Base-by-base conservation (phyloP, 2,329 filamentous ascomycete species). In the Boeremia lycopersici region DNA sequence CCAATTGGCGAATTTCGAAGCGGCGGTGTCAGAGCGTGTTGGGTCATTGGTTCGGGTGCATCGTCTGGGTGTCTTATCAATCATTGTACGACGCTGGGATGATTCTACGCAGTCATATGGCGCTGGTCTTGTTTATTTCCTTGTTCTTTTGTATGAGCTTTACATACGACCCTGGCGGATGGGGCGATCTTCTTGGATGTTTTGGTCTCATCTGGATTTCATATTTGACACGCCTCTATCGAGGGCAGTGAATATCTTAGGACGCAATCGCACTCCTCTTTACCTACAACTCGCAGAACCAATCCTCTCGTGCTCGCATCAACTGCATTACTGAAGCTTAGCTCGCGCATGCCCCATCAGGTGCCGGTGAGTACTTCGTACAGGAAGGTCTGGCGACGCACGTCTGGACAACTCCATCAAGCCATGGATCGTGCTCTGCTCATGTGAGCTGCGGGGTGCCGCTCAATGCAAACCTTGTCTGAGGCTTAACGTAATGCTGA, bases 11-110 rank as follows among this genome's bases (percentile, higher is more conserved):
- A 67, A 64, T 61, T 72, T 70, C 68, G 71, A 72, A 74, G 71
- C 71, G 70, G 65, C 59, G 71, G 71, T 74, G 73, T 74, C 69
- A 62, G 62, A 64, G 63, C 60, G 63, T 64, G 64, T 65, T 60
- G 57, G 69, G 62, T 69, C 56, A 58, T 64, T 61, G 64, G 65
- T 67, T 68, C 63, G 53, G 70, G 63, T 69, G 70, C 70, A 73
- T 70, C 61, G 61, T 63, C 58, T 58, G 67, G 59, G 61, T 68
- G 66, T 70, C 67, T 71, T 45, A 61, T 53, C 60, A 64, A 64
- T 55, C 64, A 68, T 65, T 75, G 72, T 74, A 75, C 68, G 68
- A 76, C 70, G 65, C 71, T 76, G 69, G 70, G 67, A 76, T 71
- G 73, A 74, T 68, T 68, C 68, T 73, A 71, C 65, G 67, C 66